Percentiles rank a stretch among this genome's conserved stretches.
Conservation (phyloP, 2,329 filamentous ascomycete species). For the Onygenales sp. region DNA sequence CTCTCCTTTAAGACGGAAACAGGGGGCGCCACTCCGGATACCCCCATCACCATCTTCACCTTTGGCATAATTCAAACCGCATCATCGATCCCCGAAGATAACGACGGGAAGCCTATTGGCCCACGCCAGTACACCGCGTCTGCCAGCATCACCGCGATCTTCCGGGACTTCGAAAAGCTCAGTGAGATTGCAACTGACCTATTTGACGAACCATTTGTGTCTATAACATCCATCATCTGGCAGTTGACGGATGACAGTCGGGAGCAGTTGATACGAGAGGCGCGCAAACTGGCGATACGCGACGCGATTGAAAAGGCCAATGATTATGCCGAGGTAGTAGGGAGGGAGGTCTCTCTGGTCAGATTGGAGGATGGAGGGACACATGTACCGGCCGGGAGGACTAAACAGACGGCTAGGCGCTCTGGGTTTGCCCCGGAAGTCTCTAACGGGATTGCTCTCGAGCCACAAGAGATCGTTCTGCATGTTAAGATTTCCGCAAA, state of each 20-base stretch:
- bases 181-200: slow-evolving; percentile 13
- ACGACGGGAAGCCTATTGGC: slow-evolving; percentile 6
- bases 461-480: background rate
- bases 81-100: slow-evolving; percentile 2
- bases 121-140: slow-evolving; percentile 12
- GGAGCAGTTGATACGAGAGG: slow-evolving; percentile 12
- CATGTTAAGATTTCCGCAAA: background rate
- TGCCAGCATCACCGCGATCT: slow-evolving; percentile 13
- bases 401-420: background rate
- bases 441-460: background rate
- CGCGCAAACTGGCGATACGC: slow-evolving; percentile 15
- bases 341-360: slow-evolving; percentile 10
- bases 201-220: slow-evolving; percentile 12
- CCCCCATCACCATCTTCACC: slow-evolving; percentile 15
- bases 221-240: slow-evolving; percentile 17
- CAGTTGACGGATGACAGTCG: slow-evolving; percentile 16
- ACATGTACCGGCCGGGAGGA: background rate
- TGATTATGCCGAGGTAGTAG: slow-evolving; percentile 15
- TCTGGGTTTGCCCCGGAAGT: background rate
- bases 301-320: slow-evolving; percentile 18
- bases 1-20: slow-evolving; percentile 4
- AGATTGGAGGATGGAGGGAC: slow-evolving; percentile 6
- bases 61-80: slow-evolving; percentile 2
- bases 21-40: slow-evolving; percentile 6
- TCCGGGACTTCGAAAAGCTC: slow-evolving; percentile 17